phyloP scores from a whole-genome alignment of 352 stramenopile genomes.

The Phytophthora pini region DNA sequence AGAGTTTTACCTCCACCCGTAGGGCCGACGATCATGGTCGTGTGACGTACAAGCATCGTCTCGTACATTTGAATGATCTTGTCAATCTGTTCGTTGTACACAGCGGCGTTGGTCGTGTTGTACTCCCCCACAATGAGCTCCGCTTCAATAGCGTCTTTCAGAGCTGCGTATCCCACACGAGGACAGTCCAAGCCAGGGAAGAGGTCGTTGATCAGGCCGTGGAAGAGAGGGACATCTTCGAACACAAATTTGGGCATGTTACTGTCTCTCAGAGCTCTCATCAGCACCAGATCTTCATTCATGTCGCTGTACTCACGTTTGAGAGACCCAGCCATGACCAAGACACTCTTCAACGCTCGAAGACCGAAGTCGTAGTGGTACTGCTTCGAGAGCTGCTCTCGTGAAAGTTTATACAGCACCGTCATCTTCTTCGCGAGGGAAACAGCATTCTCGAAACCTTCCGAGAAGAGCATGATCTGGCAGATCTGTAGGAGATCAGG shows the following conservation, averaged over 20 bases:
- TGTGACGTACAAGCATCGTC: conserved; percentile 96
- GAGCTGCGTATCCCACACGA: conserved; percentile 90
- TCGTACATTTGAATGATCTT: conserved; percentile 98
- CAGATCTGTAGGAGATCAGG: conserved; percentile 93
- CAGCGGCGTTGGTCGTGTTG: conserved; percentile 67
- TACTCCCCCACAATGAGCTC: conserved; percentile 89
- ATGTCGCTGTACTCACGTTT: conserved; percentile 94
- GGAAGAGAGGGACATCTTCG: conserved; percentile 95
- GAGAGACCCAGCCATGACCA: conserved; percentile 94
- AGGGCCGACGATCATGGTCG: conserved; percentile 96
- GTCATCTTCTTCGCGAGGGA: conserved; percentile 94
- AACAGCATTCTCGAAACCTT: conserved; percentile 93
- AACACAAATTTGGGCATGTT: conserved; percentile 98
- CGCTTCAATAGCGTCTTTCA: conserved; percentile 90
- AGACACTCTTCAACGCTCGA: conserved; percentile 92
- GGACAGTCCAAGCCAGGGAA: conserved; percentile 95
- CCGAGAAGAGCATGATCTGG: conserved; percentile 95
- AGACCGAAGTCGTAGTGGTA: conserved; percentile 97
- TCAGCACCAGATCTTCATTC: conserved; percentile 95
- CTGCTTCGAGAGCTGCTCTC: conserved; percentile 95
- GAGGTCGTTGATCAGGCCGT: conserved; percentile 95
- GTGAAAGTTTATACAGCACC: conserved; percentile 95
- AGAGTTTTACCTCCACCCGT: conserved; percentile 94
- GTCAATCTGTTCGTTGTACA: conserved; percentile 93
- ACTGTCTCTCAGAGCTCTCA: conserved; percentile 94